Evolutionary conservation across 768 basidiomycete species (phyloP).

Genomic region (Boletus rubropictus): DNA sequence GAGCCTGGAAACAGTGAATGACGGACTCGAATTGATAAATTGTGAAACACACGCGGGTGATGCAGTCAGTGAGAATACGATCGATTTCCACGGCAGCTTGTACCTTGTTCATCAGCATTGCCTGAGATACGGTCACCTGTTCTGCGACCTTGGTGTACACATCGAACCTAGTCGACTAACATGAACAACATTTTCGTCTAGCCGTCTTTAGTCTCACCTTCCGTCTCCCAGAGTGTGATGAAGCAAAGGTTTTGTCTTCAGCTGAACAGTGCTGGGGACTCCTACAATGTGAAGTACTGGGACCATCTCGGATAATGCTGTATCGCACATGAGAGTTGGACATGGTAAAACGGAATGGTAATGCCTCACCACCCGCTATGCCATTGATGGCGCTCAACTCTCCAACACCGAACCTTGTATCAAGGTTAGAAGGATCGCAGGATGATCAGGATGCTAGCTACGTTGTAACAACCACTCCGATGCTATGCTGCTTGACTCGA

Average conservation of each 20-base stretch:
- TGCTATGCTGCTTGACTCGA: constrained; percentile 66
- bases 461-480: constrained; percentile 79
- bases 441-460: constrained; percentile 23
- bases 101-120: constrained; percentile 45
- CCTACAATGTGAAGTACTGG: constrained; percentile 88
- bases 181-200: background rate
- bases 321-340: constrained; percentile 1
- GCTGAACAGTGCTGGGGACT: constrained; percentile 67
- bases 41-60: constrained; percentile 41
- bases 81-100: constrained; percentile 72
- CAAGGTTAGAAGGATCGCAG: background rate
- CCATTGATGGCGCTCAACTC: constrained; percentile 86
- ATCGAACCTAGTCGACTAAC: constrained; percentile 49
- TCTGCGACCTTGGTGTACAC: constrained; percentile 72
- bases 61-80: constrained; percentile 64
- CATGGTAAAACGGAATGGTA: background rate
- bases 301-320: constrained; percentile 82
- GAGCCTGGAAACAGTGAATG: constrained; percentile 40
- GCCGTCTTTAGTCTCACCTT: constrained; percentile 34
- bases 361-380: constrained; percentile 58
- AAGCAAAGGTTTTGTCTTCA: constrained; percentile 65
- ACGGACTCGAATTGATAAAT: background rate
- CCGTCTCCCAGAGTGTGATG: constrained; percentile 90
- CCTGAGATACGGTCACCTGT: constrained; percentile 70
- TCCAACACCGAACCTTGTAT: constrained; percentile 79